phyloP scores from a whole-genome alignment of 2,329 filamentous ascomycete genomes.

The Cryoendolithus antarcticus region DNA sequence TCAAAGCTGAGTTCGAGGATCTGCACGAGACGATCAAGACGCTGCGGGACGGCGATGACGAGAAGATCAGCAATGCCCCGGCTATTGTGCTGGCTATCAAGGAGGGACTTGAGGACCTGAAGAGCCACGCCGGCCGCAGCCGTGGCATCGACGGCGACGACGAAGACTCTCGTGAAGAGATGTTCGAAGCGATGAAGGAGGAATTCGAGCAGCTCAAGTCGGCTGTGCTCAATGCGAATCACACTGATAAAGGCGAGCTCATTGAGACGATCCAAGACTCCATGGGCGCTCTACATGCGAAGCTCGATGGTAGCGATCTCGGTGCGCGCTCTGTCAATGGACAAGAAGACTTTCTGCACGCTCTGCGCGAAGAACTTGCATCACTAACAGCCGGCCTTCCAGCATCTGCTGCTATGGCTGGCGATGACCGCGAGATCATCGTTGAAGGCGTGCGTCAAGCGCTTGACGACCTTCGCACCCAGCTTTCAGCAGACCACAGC shows the following conservation, averaged over 20 bases:
- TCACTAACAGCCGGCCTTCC: slow-evolving; percentile 45
- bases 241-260: slow-evolving; percentile 47
- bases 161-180: slow-evolving; percentile 25
- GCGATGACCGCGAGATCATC: slow-evolving; percentile 45
- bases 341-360: slow-evolving; percentile 34
- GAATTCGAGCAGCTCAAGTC: slow-evolving; percentile 76
- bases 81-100: slow-evolving; percentile 21
- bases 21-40: slow-evolving; percentile 45
- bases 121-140: slow-evolving; percentile 10
- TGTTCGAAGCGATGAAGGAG: slow-evolving; percentile 60
- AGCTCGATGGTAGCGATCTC: slow-evolving; percentile 27
- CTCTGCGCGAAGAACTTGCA: slow-evolving; percentile 49
- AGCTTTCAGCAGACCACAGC: slow-evolving; percentile 27
- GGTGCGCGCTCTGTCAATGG: slow-evolving; percentile 19
- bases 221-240: slow-evolving; percentile 52
- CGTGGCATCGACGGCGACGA: neutral
- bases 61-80: slow-evolving; percentile 11
- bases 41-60: slow-evolving; percentile 12
- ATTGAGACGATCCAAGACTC: slow-evolving; percentile 46
- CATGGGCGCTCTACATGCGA: slow-evolving; percentile 36
- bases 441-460: slow-evolving; percentile 50
- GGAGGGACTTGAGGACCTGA: slow-evolving; percentile 20
- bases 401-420: slow-evolving; percentile 33
- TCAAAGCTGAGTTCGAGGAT: slow-evolving; percentile 47
- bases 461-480: slow-evolving; percentile 30